Conservation (phyloP, 352 stramenopile species). For the Pythium phragmiticola region DNA sequence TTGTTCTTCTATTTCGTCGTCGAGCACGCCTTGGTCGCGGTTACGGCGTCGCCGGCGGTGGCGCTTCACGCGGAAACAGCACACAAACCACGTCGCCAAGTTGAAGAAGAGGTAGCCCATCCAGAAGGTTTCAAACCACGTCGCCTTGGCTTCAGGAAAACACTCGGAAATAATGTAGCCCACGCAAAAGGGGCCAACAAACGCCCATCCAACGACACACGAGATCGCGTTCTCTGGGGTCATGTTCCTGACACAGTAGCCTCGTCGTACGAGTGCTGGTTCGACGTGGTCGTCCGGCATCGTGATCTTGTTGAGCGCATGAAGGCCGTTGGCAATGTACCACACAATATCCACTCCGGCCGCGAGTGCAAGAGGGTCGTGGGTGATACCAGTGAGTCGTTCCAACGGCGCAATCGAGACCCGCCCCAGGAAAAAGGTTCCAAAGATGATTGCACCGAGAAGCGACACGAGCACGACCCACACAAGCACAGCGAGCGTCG, state of each 20-base stretch:
- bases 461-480: conserved; percentile 63
- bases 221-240: conserved; percentile 46
- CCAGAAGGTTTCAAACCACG: conserved; percentile 59
- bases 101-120: conserved; percentile 80
- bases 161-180: conserved; percentile 59
- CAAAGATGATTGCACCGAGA: conserved; percentile 65
- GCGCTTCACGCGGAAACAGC: conserved; percentile 57
- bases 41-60: conserved; percentile 42
- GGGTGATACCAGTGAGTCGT: conserved; percentile 58
- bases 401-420: conserved; percentile 72
- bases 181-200: conserved; percentile 70
- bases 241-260: conserved; percentile 73
- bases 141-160: conserved; percentile 44
- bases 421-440: conserved; percentile 64
- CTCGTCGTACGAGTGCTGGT: conserved; percentile 47
- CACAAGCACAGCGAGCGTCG: conserved; percentile 47
- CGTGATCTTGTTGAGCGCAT: conserved; percentile 56
- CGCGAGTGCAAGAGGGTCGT: conserved; percentile 76
- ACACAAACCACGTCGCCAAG: conserved; percentile 68
- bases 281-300: conserved; percentile 66
- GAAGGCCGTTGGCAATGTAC: conserved; percentile 68
- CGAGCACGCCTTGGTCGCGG: conserved; percentile 21
- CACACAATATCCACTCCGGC: conserved; percentile 74
- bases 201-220: conserved; percentile 62
- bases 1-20: conserved; percentile 38